Base-by-base conservation (phyloP, 192 early-diverging fungal genomes). In the Phlyctochytrium arcticum region DNA sequence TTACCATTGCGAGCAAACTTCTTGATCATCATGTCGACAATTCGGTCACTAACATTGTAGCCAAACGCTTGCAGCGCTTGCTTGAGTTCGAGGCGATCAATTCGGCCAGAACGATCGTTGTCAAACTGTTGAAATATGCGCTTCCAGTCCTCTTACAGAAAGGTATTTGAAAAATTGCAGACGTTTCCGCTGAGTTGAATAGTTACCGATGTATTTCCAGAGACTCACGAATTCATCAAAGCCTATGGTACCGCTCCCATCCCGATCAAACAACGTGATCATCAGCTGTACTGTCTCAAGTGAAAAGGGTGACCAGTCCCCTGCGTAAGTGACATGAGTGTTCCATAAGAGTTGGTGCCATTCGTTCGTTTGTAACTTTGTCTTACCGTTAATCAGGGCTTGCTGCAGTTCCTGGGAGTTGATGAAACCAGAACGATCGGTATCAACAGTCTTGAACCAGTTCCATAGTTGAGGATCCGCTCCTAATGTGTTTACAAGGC, bases 71-170 rank as follows among this genome's bases (percentile, higher is more conserved):
- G 23, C 21, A 66, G 54, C 26, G 64, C 64, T 42, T 57, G 54
- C 37, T 44, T 33, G 54, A 66, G 64, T 37, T 66, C 64, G 53
- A 21, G n/a, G 5, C 54, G 33, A 31, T 66, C 54, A 36, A 66
- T 66, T 5, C 32, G 33, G 27, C 64, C 64, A 33, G 36, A 44
- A 5, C 54, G 53, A 44, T 66, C 64, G 15, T 35, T 29, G 54
- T 66, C 64, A 33, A 66, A 66, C 36, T 66, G 64, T 34, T 66
- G 53, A 26, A 66, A 66, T 7, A 66, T 66, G 51, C 64, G 51
- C 47, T 66, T 66, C 64, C 64, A 66, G 54, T 66, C 64, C 64
- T 66, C 59, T 61, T 34, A n/a, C n/a, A n/a, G n/a, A n/a, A n/a
- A n/a, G n/a, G n/a, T 23, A n/a, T n/a, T n/a, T n/a, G n/a, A n/a